These are phyloP conservation scores for Oenanthe javanica DNA, from an alignment of 140 eudicot species.

Conservation along the genomic window DNA sequence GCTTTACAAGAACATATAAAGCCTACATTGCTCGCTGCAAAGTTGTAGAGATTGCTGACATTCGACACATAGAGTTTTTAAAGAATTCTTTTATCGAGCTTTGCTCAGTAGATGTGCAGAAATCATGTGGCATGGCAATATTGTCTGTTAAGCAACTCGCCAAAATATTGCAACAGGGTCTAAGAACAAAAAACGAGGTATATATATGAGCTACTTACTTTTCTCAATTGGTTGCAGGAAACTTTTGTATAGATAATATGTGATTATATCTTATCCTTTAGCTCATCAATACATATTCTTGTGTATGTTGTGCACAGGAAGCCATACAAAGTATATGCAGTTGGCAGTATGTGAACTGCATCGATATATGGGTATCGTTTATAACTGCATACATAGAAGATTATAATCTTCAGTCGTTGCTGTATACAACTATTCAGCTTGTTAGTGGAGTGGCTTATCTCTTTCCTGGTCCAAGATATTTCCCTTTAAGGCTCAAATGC, in stretches of 20 bases:
- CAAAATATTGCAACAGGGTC: slow-evolving; percentile 50
- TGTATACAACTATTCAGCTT: slow-evolving; percentile 48
- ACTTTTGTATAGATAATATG: background rate
- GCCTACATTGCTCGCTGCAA: slow-evolving; percentile 64
- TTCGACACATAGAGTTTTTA: slow-evolving; percentile 52
- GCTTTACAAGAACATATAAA: slow-evolving; percentile 58
- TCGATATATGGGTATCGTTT: slow-evolving; percentile 83
- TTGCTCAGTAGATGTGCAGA: slow-evolving; percentile 71
- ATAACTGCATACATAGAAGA: slow-evolving; percentile 43
- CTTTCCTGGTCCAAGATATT: slow-evolving; percentile 67
- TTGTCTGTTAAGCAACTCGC: slow-evolving; percentile 55
- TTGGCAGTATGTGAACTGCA: slow-evolving; percentile 73
- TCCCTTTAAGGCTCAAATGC: slow-evolving; percentile 70
- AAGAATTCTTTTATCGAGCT: slow-evolving; percentile 53
- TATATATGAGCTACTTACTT: background rate
- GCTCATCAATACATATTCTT: background rate
- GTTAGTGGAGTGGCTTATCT: slow-evolving; percentile 61
- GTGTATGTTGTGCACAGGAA: slow-evolving; percentile 42
- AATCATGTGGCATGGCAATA: slow-evolving; percentile 48
- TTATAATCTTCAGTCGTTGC: slow-evolving; percentile 46
- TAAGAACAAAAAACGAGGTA: slow-evolving; percentile 52
- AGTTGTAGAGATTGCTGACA: slow-evolving; percentile 35
- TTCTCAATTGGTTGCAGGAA: background rate
- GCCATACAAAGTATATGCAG: slow-evolving; percentile 66
- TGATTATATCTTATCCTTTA: background rate